A percentile compares a stretch with the other conserved stretches of the same genome.
Evolutionary conservation across 345 rosid genomes (phyloP).

Genomic region (Populus euphratica): DNA sequence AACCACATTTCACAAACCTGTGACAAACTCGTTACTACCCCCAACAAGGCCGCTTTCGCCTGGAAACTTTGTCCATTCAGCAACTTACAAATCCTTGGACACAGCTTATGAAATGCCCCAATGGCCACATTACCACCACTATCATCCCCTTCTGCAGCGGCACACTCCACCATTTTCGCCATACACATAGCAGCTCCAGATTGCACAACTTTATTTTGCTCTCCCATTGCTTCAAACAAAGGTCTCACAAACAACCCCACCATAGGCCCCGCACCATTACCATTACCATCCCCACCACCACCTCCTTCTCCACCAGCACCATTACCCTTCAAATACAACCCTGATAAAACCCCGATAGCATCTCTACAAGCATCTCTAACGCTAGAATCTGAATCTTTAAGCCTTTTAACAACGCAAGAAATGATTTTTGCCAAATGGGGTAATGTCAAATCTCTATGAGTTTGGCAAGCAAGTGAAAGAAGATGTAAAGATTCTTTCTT

Average conservation of each 20-base stretch:
- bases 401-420: constrained; percentile 62
- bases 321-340: constrained; percentile 56
- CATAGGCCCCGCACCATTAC: constrained; percentile 36
- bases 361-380: constrained; percentile 91
- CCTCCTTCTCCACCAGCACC: constrained; percentile 23
- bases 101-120: constrained; percentile 71
- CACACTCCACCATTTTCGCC: constrained; percentile 88
- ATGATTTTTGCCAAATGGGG: constrained; percentile 73
- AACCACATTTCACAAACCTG: constrained; percentile 52
- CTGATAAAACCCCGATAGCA: constrained; percentile 67
- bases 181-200: constrained; percentile 84
- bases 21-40: constrained; percentile 69
- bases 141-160: constrained; percentile 22
- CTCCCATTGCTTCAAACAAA: constrained; percentile 93
- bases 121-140: constrained; percentile 38
- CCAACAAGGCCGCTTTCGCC: constrained; percentile 80
- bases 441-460: constrained; percentile 58
- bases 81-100: constrained; percentile 86
- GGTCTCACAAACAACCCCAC: constrained; percentile 84
- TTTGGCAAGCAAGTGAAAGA: constrained; percentile 53
- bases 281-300: constrained; percentile 10
- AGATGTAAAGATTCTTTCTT: constrained; percentile 80
- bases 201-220: constrained; percentile 88
- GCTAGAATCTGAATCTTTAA: constrained; percentile 87
- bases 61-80: constrained; percentile 72